Evolutionary conservation across 331 rosid genomes (phyloP).

Genomic region (Saraca asoca): DNA sequence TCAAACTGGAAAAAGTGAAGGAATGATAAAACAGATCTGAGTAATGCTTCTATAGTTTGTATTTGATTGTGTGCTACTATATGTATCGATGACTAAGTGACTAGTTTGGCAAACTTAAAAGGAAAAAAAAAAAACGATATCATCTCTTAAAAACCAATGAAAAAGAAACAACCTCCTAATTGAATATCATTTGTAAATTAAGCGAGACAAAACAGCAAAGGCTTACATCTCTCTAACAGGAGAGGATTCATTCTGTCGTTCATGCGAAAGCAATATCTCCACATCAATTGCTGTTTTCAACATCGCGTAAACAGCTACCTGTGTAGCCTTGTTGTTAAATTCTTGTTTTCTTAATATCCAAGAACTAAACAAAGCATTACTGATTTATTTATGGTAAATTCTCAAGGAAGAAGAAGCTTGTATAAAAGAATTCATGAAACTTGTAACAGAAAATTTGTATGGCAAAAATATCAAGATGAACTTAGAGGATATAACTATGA

Average conservation of each 20-base stretch:
- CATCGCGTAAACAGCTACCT: constrained; percentile 67
- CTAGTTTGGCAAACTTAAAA: constrained; percentile 28
- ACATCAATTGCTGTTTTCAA: constrained; percentile 64
- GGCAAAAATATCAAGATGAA: constrained; percentile 8
- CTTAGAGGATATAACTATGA: background rate
- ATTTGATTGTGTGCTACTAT: constrained; percentile 10
- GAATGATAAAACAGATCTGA: constrained; percentile 29
- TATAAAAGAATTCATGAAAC: constrained; percentile 1
- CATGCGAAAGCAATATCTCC: constrained; percentile 65
- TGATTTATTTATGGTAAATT: constrained; percentile 12
- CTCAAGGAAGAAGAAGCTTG: constrained; percentile 18
- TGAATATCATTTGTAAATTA: background rate
- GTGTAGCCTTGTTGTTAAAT: constrained; percentile 28
- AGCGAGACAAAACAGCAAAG: constrained; percentile 5
- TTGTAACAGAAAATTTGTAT: background rate
- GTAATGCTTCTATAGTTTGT: constrained; percentile 12
- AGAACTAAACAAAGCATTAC: constrained; percentile 7
- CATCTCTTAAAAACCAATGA: background rate
- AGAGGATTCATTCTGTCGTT: constrained; percentile 47
- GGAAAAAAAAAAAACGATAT: constrained; percentile 14
- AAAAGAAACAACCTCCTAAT: constrained; percentile 13
- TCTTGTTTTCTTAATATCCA: constrained; percentile 20
- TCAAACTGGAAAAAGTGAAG: constrained; percentile 53
- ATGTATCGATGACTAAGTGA: background rate
- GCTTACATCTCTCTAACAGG: constrained; percentile 69